Base-by-base conservation (phyloP, 2,329 filamentous ascomycete genomes). In the Penicillium sp. region DNA sequence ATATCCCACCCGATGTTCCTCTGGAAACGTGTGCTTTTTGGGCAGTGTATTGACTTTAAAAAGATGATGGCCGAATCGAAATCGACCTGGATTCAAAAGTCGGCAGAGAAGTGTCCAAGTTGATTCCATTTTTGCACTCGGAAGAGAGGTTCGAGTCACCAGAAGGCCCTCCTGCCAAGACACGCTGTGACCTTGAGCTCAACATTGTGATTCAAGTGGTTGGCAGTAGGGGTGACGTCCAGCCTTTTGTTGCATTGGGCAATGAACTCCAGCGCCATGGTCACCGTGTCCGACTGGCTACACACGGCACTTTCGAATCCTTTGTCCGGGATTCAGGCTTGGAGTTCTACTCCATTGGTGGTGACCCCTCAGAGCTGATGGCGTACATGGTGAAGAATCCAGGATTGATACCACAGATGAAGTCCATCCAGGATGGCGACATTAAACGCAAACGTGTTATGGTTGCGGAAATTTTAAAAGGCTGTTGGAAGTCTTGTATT, bases 181-280 rank as follows among this genome's bases (percentile, higher is more conserved):
- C 8, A 0, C 41, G 29, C 40, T 48, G 32, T n/a, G 7, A 31
- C 8, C 36, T 55, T 1, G 44, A 61, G n/a, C 65, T 81, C 34
- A 81, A 81, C 49, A 74, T 81, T 22, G 78, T 81, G 4, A 79
- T 81, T 49, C 79, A 81, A 50, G 76, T 81, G 4, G 79, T 82
- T 76, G 81, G 4, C 80, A 84, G 56, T 81, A 81, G 0, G 8
- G 79, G 79, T n/a, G 79, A 82, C 62, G 77, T 82, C 3, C 81
- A 84, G 55, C 81, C 81, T 0, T 84, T 84, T 52, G 68, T 84
- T 45, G 78, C 81, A 0, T 70, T 85, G 2, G 82, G 79, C 0
- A 75, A 74, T 36, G 72, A 76, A 8, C 63, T 83, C 0, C 73
- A 79, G 56, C 64, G 70, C 3, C 72, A 78, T 50, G 75, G 77